Conservation (phyloP, 805 yeast genomes). For the Suhomyces xylopsoci region DNA sequence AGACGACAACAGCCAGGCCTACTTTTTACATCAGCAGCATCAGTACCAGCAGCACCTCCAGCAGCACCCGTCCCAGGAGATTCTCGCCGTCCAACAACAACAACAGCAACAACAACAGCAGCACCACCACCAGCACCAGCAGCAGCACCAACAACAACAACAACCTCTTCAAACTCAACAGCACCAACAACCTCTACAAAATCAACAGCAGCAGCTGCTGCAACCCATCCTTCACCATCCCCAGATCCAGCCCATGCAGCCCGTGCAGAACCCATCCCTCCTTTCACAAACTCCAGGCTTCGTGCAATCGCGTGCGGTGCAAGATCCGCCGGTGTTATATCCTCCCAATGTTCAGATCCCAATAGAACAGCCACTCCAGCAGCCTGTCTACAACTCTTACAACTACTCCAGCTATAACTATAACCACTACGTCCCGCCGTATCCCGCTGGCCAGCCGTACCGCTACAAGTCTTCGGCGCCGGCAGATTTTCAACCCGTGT, state of each 20-base stretch:
- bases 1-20: constrained; percentile 1
- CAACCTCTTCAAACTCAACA: not conserved
- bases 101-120: constrained; percentile 7
- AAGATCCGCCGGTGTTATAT: not conserved
- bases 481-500: not conserved
- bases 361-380: constrained; percentile 6
- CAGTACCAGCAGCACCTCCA: constrained; percentile 6
- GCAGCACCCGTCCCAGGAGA: constrained; percentile 1
- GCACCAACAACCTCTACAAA: constrained; percentile 3
- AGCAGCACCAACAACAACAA: too few species aligned
- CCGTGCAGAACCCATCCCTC: constrained; percentile 4
- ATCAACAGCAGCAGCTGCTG: too few species aligned
- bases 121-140: too few species aligned
- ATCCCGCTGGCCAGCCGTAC: not conserved
- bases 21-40: constrained; percentile 4
- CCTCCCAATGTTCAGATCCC: constrained; percentile 3
- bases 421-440: constrained; percentile 1
- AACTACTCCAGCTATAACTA: not conserved
- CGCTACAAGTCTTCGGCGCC: not conserved
- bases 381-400: not conserved
- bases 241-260: constrained; percentile 3
- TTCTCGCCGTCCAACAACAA: constrained; percentile 1
- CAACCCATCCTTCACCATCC: constrained; percentile 4
- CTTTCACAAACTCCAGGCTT: not conserved
- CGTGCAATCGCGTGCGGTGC: not conserved